Evolutionary conservation across 331 rosid genomes (phyloP), one percentile per base, ranked within the genome.

Genomic region (Acacia pycnantha): DNA sequence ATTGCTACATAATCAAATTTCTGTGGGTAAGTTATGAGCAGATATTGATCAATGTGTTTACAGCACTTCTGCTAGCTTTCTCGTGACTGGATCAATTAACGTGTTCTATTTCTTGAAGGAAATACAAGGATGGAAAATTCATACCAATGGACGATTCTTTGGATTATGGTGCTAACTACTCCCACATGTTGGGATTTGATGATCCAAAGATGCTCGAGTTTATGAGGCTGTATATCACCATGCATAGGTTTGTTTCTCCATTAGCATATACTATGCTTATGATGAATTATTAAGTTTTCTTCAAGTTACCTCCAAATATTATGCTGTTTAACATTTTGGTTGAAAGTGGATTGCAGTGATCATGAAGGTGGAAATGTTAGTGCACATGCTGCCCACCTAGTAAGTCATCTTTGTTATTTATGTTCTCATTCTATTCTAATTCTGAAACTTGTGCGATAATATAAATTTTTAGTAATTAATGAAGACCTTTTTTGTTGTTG

Each of bases 321-420:
- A 53, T 65, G 15, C 33, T 81, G 62, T 44, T 82, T 70, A 58
- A 56, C 50, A 22, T 70, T 22, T 65, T 54, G 54, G 79, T 64
- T 41, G 66, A 82, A 81, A 74, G 82, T 85, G 75, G 46, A 76
- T 68, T 90, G 77, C 91, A 96, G 99, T 90, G 98, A 96, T 86
- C 98, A 93, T 84, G 99, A 96, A 87, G 99, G 99, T 29, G 99
- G 98, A 47, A 96, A 96, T 85, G 98, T 96, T 86, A 94, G 99
- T 84, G 93, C 98, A 58, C 99, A 96, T 85, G 90, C 97, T 2
- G 98, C 98, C 62, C 98, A 96, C 86, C 84, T 94, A 10, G 99
- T 94, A 86, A 88, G 97, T 84, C 67, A 56, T 77, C 82, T 81
- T 70, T n/a, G 53, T 70, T 70, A n/a, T 41, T 69, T 41, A 11